Percentiles rank a stretch among this genome's conserved stretches.
phyloP scores from a whole-genome alignment of 108 stramenopile species.

The Cyclotella kingstonii region DNA sequence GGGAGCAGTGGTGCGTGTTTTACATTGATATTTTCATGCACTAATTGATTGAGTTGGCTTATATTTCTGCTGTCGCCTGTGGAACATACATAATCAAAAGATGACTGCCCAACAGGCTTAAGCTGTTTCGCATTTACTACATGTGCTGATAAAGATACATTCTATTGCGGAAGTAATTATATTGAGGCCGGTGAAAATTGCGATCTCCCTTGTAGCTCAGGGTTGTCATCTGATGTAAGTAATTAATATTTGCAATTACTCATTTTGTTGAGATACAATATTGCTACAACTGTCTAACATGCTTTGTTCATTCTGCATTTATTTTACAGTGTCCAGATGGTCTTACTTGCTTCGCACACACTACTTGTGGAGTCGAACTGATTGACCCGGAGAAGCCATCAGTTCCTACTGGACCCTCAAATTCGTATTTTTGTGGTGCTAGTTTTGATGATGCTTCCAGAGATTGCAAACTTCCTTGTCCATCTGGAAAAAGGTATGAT shows the following conservation, averaged over 20 bases:
- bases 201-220: slow-evolving; percentile 29
- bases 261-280: too few species aligned
- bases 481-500: slow-evolving; percentile 29
- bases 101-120: slow-evolving; percentile 44
- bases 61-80: too few species aligned
- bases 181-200: slow-evolving; percentile 38
- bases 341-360: slow-evolving; percentile 45
- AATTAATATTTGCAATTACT: too few species aligned
- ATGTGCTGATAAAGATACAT: slow-evolving; percentile 44
- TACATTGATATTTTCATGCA: too few species aligned
- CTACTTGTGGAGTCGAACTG: slow-evolving; percentile 24
- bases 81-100: background rate
- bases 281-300: too few species aligned
- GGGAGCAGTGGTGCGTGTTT: slow-evolving; percentile 16
- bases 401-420: slow-evolving; percentile 22
- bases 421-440: slow-evolving; percentile 40
- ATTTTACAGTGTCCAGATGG: slow-evolving; percentile 39
- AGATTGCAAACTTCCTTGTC: slow-evolving; percentile 43
- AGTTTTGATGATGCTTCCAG: slow-evolving; percentile 44
- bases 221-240: slow-evolving; percentile 29
- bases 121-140: slow-evolving; percentile 49
- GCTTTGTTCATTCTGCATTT: too few species aligned
- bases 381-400: slow-evolving; percentile 5
- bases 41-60: too few species aligned
- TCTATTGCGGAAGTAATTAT: slow-evolving; percentile 44